Percentiles rank a stretch among this genome's conserved stretches.
Evolutionary conservation across 176 grass and related monocot genomes (phyloP).

Genomic region (Eragrostis curvula): DNA sequence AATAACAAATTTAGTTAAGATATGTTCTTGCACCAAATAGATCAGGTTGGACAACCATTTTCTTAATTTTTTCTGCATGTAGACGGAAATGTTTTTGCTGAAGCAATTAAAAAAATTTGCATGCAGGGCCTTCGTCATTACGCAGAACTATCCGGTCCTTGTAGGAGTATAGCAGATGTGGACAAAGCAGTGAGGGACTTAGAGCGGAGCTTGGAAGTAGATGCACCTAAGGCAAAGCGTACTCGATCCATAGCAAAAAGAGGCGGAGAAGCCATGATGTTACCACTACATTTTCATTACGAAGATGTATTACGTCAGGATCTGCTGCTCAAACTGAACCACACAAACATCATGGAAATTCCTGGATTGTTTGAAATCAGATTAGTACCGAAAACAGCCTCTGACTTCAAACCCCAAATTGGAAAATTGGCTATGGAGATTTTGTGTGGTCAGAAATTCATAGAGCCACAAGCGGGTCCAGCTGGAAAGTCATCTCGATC

Average conservation of each 20-base stretch:
- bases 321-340: slow-evolving; percentile 52
- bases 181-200: neutral
- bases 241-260: slow-evolving; percentile 14
- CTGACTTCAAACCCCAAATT: slow-evolving; percentile 47
- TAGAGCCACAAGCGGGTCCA: slow-evolving; percentile 27
- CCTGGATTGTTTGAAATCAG: slow-evolving; percentile 53
- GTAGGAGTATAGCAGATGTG: neutral
- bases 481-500: slow-evolving; percentile 29
- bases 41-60: neutral
- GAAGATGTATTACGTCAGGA: slow-evolving; percentile 35
- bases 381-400: slow-evolving; percentile 45
- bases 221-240: slow-evolving; percentile 21
- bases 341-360: slow-evolving; percentile 56
- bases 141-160: neutral
- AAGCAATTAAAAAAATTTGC: neutral
- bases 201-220: neutral
- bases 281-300: slow-evolving; percentile 32
- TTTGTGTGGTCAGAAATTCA: slow-evolving; percentile 51
- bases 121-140: slow-evolving; percentile 13
- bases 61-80: neutral
- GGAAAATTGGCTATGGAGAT: slow-evolving; percentile 69
- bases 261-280: slow-evolving; percentile 20
- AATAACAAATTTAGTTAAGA: neutral
- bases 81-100: neutral
- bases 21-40: neutral